Evolutionary conservation across 768 basidiomycete genomes (phyloP), one percentile per base, ranked within the genome.

Genomic region (Exsudoporus frostii): DNA sequence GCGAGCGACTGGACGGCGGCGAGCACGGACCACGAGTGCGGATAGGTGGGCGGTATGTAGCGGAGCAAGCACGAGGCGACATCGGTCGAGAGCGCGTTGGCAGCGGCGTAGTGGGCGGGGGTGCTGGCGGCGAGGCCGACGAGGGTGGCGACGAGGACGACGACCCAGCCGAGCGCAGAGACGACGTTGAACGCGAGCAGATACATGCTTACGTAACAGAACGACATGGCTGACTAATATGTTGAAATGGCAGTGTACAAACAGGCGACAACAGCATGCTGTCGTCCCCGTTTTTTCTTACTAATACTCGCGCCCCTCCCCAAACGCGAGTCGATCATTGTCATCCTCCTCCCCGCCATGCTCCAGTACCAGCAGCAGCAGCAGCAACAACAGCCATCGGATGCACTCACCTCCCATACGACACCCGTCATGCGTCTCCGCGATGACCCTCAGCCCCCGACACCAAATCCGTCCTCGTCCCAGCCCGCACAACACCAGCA

Each of bases 1-100:
- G 96, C 96, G 47, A 83, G 81, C 24, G 81, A 91, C 74, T 99
- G 96, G 7, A 96, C 89, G 56, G 83, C 75, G 5, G 83, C 81
- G 3, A 82, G 80, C 11, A 77, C 68, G 65, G 83, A 86, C 11
- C 84, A 77, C 0, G 87, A 86, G 15, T 68, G 69, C 0, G 85
- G 72, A 75, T 40, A 72, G 60, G 67, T 81, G 73, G 32, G 83
- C 36, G 41, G 84, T 71, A 37, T 70, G 69, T 25, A 80, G 59
- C 41, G 61, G 57, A 38, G 50, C 56, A 73, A 17, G 60, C 66
- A 11, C 74, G 54, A 77, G 55, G 36, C 70, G 71, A 51, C 44
- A 4, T 30, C 65, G 48, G 50, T 78, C 43, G 59, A 48, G 70
- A 79, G n/a, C 67, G 69, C 27, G 74, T 74, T 46, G 66, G 70